Evolutionary conservation across 441 rosid species (phyloP), one percentile per base, ranked within the genome.

Genomic region (Populus hybrid): DNA sequence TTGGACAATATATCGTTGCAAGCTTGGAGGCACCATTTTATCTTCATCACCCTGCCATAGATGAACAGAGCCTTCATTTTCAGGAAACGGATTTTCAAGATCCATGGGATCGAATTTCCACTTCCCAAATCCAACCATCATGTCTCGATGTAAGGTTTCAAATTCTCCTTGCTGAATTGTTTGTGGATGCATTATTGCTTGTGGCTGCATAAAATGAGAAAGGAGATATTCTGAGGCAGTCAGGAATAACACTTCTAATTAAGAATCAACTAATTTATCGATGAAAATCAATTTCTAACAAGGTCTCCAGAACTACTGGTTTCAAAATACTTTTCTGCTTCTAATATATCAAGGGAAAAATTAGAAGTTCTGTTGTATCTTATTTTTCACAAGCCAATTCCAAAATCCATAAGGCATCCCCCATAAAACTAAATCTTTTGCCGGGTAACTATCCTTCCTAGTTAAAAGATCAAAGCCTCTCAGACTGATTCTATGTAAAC

Each of bases 81-180:
- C 38, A 5, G 81, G 82, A 70, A 84, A 86, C 9, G 84, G 89
- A 70, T 86, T 73, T 26, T 69, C 35, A 21, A 86, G 59, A 30
- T 82, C 86, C 80, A 81, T 69, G 6, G 87, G 89, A 79, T 82
- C 89, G 28, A 86, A 86, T 14, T 84, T 81, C 89, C 89, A 86
- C 40, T 59, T 78, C 24, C 89, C 86, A 71, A 86, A 86, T 67
- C 81, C 78, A 16, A 82, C 84, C 63, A 69, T 84, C 40, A 86
- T 14, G 81, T 86, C 89, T 16, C 83, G 73, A 26, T 77, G 69
- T 8, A 86, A 78, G 23, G 86, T 69, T 71, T 81, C 87, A 8
- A 74, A 81, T n/a, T 73, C 71, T 5, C 79, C 83, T 74, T 76
- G 86, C 50, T 78, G 81, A 0, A 79, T 40, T 46, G 71, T 79